Base-by-base conservation (phyloP, 2,329 filamentous ascomycete species). In the Chrysoporthe austroafricana region DNA sequence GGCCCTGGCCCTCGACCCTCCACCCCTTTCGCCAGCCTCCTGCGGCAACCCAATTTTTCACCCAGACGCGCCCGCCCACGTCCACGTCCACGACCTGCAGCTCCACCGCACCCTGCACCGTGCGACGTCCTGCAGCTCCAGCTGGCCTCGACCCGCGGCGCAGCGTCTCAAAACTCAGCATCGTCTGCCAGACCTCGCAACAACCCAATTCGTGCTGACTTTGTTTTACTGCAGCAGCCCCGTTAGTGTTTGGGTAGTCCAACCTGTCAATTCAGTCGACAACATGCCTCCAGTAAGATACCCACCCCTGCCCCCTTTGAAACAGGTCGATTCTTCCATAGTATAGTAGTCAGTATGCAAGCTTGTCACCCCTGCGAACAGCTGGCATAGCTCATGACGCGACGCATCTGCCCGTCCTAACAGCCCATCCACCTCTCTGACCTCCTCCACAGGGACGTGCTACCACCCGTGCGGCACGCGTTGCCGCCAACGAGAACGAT, bases 401-500 rank as follows among this genome's bases (percentile, higher is more conserved):
- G 48, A 67, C 44, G 52, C 44, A 18, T 46, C 34, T 42, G 50
- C 43, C 67, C 26, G 46, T 32, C 46, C 60, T 68, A 59, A 18
- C 57, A 32, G 32, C 32, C 14, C 36, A 21, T 46, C 32, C n/a
- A 21, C 43, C n/a, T 32, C 62, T 56, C 76, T 74, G 64, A 77
- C 74, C 62, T 70, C 71, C 71, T 46, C 5, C 75, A 79, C 83
- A 84, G 91, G 87, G 85, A 84, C 91, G 92, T 80, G 84, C 87
- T 78, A 84, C 89, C 76, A 88, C 91, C 80, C 87, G 63, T 42
- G 68, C 66, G 46, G 43, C 89, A 78, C 91, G 94, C 81, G 87
- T 89, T 78, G 86, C 91, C 75, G 91, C 91, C 72, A 96, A 96
- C 80, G 94, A 97, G 84, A 97, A 97, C 78, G 95, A 97, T 79